Evolutionary conservation across 2,329 filamentous ascomycete species (phyloP).

Genomic region (Sporothrix globosa): DNA sequence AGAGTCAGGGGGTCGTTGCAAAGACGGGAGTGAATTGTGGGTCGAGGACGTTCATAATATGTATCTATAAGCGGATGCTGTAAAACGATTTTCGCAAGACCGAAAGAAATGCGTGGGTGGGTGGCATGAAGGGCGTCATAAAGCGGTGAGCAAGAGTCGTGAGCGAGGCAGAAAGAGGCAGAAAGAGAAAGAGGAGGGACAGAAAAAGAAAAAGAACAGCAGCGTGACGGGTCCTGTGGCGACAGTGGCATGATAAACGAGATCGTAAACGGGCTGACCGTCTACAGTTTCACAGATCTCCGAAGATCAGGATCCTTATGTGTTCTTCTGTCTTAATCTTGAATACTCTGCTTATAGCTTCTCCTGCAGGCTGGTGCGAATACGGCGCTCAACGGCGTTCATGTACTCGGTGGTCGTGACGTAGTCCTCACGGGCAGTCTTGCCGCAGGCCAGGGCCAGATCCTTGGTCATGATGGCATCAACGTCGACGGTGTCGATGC

Average conservation of each 20-base stretch:
- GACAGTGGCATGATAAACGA: not conserved
- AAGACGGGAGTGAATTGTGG: not conserved
- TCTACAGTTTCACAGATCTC: not conserved
- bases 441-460: constrained; percentile 89
- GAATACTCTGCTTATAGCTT: constrained; percentile 61
- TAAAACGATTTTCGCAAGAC: not conserved
- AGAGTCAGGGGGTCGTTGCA: constrained; percentile 8
- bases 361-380: constrained; percentile 78
- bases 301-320: not conserved
- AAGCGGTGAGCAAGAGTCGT: not conserved
- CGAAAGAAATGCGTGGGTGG: not conserved
- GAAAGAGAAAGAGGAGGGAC: not conserved
- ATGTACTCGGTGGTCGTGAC: constrained; percentile 93
- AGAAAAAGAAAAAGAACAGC: not conserved
- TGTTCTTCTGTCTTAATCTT: not conserved
- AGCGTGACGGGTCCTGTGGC: not conserved
- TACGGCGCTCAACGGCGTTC: constrained; percentile 84
- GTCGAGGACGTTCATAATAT: constrained; percentile 13
- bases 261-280: constrained; percentile 4
- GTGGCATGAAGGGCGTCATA: constrained; percentile 12
- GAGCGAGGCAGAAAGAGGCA: not conserved
- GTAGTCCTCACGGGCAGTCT: constrained; percentile 80
- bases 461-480: constrained; percentile 99
- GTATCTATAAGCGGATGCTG: constrained; percentile 14
- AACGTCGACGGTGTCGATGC: constrained; percentile 88